phyloP scores from a whole-genome alignment of 2,329 filamentous ascomycete species.

The Sarocladium oryzae region DNA sequence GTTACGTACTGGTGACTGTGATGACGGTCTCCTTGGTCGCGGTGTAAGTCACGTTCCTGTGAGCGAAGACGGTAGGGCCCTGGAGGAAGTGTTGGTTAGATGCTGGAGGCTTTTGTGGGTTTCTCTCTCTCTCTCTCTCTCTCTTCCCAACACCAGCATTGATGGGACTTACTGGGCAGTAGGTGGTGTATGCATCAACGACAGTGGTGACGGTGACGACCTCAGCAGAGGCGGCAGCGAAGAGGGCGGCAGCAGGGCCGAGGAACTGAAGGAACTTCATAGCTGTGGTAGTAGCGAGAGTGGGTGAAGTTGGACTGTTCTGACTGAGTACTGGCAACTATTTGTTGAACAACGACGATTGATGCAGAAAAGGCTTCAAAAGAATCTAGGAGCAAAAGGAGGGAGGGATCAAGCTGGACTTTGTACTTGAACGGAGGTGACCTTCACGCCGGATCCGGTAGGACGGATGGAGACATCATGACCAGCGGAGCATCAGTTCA shows the following conservation, averaged over 20 bases:
- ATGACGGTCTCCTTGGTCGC: slow-evolving; percentile 34
- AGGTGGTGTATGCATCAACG: slow-evolving; percentile 31
- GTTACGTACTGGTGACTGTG: slow-evolving; percentile 34
- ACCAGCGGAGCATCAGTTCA: neutral
- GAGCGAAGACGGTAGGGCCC: slow-evolving; percentile 31
- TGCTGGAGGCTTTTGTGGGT: too few species aligned
- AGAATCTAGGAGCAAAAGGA: neutral
- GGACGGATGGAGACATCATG: neutral
- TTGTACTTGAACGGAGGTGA: neutral
- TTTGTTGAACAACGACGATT: too few species aligned
- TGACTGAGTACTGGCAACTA: neutral
- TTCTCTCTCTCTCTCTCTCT: too few species aligned
- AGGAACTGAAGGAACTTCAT: slow-evolving; percentile 7
- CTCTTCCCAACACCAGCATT: neutral
- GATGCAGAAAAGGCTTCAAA: neutral
- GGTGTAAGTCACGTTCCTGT: slow-evolving; percentile 37
- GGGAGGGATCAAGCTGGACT: neutral
- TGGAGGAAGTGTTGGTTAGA: slow-evolving; percentile 15
- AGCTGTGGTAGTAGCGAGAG: slow-evolving; percentile 7
- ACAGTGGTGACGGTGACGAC: slow-evolving; percentile 27
- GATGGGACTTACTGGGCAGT: slow-evolving; percentile 33
- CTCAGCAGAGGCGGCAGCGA: slow-evolving; percentile 7
- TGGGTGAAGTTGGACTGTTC: neutral
- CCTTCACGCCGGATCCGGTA: neutral
- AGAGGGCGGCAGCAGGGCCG: slow-evolving; percentile 8